Conservation (phyloP, 768 basidiomycete genomes). For the Auricularia heimuer region DNA sequence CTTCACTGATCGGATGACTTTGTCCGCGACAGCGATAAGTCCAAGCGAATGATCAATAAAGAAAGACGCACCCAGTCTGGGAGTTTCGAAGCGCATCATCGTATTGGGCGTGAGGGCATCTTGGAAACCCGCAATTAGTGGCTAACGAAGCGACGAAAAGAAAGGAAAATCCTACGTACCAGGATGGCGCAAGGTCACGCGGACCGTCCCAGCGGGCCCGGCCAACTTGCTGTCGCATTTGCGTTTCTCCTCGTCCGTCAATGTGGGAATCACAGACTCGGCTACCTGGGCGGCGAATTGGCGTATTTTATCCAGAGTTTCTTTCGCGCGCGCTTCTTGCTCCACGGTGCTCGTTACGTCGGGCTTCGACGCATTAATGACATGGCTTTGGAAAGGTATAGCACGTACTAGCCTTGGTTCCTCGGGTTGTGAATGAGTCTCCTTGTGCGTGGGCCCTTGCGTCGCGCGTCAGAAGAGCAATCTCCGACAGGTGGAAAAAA, state of each 20-base stretch:
- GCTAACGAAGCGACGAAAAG: background rate
- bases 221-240: background rate
- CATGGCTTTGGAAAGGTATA: background rate
- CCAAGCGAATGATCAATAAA: background rate
- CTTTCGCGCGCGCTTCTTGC: background rate
- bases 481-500: background rate
- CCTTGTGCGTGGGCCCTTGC: background rate
- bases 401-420: background rate
- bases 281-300: background rate
- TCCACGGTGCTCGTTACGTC: background rate
- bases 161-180: background rate
- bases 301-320: background rate
- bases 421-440: background rate
- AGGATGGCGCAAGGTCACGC: background rate
- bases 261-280: background rate
- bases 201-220: background rate
- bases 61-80: background rate
- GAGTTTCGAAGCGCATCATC: background rate
- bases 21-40: background rate
- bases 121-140: background rate
- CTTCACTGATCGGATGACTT: background rate
- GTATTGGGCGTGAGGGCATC: background rate
- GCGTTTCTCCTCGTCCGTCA: background rate
- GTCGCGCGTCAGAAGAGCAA: background rate
- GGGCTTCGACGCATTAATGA: background rate